Evolutionary conservation across 2,329 filamentous ascomycete species (phyloP), one percentile per base, ranked within the genome.

Genomic region (Colletotrichum lupini): DNA sequence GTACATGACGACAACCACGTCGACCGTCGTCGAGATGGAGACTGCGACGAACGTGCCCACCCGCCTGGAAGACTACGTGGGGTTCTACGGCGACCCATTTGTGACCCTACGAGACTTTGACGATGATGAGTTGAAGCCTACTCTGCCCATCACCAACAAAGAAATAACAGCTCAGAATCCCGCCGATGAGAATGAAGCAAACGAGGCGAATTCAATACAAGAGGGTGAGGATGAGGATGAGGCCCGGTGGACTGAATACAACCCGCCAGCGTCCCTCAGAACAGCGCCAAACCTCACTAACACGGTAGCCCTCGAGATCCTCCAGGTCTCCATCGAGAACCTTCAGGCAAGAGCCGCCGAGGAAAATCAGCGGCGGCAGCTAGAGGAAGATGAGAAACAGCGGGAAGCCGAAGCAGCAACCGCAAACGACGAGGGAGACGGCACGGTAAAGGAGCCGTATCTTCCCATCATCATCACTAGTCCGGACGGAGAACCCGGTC

Each of bases 211-310:
- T 30, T 72, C 78, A 2, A 75, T 78, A 28, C 78, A 81, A 19
- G 73, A 78, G 57, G 24, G 14, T 3, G 68, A 75, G 4, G 74
- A 22, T 5, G 68, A 75, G 4, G 75, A 75, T 4, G 75, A 79
- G 3, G 79, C 83, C 42, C 83, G 87, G 76, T 89, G 87, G 86
- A 83, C 80, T 49, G 78, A 82, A 63, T 88, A 87, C 74, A 81
- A 84, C 3, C 86, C 87, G 4, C 88, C 88, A 0, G 75, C 77
- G 12, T 83, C 82, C 0, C 77, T 90, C 7, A 79, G 71, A 5
- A 80, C 83, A 35, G 76, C 80, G 0, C 81, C 83, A 19, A 82
- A 83, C 49, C 76, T 82, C 65, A 81, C 81, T 0, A 83, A 85
- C 2, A 81, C 85, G 4, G 78, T 85, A 8, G 78, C 89, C 1